Evolutionary conservation across 2,329 filamentous ascomycete species (phyloP), one percentile per base, ranked within the genome.

Genomic region (Aspergillus fijiensis): DNA sequence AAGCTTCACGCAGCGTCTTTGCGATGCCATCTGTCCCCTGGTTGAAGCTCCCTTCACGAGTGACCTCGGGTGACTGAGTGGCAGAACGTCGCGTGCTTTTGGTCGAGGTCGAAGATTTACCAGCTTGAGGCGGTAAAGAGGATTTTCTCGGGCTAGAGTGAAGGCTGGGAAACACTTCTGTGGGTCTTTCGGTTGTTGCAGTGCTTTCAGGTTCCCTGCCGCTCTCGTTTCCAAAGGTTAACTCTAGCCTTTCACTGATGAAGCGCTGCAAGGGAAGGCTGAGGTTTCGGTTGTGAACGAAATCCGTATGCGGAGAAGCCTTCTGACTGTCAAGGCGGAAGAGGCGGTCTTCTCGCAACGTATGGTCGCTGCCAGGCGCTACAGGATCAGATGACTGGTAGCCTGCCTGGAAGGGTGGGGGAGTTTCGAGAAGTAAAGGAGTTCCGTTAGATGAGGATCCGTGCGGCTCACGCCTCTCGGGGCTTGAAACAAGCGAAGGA

Each of bases 261-360:
- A 77, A 77, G 3, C 75, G 72, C 59, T 76, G 71, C 11, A 77
- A 62, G 21, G 75, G 75, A 48, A 77, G 60, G 60, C 75, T 77
- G 10, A 76, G 72, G 0, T 70, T 65, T 27, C 72, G 66, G 51
- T 63, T 71, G 49, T 73, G 70, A n/a, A 69, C 63, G 23, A 73
- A 69, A 1, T 63, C 49, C 4, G 67, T 58, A 23, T 65, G 61
- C 25, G 65, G 63, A 4, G 68, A 67, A 14, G 61, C 35, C 50
- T 70, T 70, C 19, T 68, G 62, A 45, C 62, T 61, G 7, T 74
- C 67, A 4, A 76, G 45, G 27, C 65, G 69, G 45, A 71, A 66
- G 5, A 76, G 64, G 39, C 66, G 69, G 29, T 70, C 71, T 52
- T 72, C 72, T 31, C 73, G 71, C 51, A 76, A 48, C 19, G 69